Evolutionary conservation across 2,329 filamentous ascomycete species (phyloP).

Genomic region (Fusarium abutilonis): DNA sequence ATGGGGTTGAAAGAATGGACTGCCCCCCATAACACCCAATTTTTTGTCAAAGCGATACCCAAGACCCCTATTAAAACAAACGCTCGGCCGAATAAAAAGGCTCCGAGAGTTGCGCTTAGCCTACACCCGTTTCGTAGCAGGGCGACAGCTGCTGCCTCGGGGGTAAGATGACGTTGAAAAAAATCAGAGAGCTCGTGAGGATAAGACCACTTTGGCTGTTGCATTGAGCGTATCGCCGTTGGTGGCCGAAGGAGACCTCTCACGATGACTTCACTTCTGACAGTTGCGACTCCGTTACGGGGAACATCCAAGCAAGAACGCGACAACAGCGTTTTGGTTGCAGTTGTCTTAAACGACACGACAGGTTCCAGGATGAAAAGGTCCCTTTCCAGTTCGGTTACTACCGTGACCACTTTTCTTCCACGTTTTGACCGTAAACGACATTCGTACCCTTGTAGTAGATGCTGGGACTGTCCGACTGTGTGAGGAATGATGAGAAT

Average conservation of each 20-base stretch:
- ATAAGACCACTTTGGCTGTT: slow-evolving; percentile 19
- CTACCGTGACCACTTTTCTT: slow-evolving; percentile 39
- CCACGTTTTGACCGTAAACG: slow-evolving; percentile 22
- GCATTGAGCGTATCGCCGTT: slow-evolving; percentile 30
- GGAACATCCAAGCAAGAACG: slow-evolving; percentile 16
- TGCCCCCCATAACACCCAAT: slow-evolving; percentile 25
- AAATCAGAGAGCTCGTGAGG: slow-evolving; percentile 17
- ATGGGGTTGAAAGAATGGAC: slow-evolving; percentile 18
- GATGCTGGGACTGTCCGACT: slow-evolving; percentile 3
- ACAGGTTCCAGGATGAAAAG: slow-evolving; percentile 20
- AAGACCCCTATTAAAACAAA: slow-evolving; percentile 31
- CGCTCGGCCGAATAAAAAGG: slow-evolving; percentile 34
- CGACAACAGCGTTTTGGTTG: slow-evolving; percentile 16
- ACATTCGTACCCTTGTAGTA: slow-evolving; percentile 4
- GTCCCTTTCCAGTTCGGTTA: slow-evolving; percentile 30
- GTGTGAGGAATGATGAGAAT: slow-evolving; percentile 38
- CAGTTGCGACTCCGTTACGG: slow-evolving; percentile 13
- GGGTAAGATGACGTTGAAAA: slow-evolving; percentile 34
- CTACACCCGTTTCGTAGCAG: slow-evolving; percentile 10
- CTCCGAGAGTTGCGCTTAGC: slow-evolving; percentile 18
- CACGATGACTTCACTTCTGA: slow-evolving; percentile 43
- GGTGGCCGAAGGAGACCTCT: slow-evolving; percentile 17
- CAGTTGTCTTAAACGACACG: slow-evolving; percentile 17
- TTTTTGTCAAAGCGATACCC: slow-evolving; percentile 21
- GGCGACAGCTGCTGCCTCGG: slow-evolving; percentile 9